phyloP scores from a whole-genome alignment of 2,329 filamentous ascomycete genomes.

The Herpomyces periplanetae region DNA sequence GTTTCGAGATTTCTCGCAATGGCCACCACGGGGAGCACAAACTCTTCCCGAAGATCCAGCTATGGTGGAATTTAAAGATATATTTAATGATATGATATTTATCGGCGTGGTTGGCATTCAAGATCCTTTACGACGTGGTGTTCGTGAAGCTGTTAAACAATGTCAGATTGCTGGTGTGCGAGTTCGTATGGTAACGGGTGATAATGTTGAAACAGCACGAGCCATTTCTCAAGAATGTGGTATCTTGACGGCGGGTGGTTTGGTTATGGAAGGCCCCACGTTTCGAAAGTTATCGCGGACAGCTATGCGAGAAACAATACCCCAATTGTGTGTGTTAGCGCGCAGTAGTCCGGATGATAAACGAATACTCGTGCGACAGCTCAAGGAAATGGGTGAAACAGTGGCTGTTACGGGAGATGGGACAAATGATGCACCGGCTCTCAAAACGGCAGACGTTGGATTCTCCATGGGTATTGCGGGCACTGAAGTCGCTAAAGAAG shows the following conservation, averaged over 20 bases:
- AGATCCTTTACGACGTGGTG: slow-evolving; percentile 26
- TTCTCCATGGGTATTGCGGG: slow-evolving; percentile 58
- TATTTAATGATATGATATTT: slow-evolving; percentile 33
- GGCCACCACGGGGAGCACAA: slow-evolving; percentile 28
- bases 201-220: slow-evolving; percentile 28
- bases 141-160: slow-evolving; percentile 22
- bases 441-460: slow-evolving; percentile 42
- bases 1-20: slow-evolving; percentile 41
- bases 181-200: slow-evolving; percentile 35
- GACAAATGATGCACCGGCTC: slow-evolving; percentile 42
- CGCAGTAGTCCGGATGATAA: slow-evolving; percentile 30
- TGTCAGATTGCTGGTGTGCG: slow-evolving; percentile 26
- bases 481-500: slow-evolving; percentile 50
- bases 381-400: slow-evolving; percentile 27
- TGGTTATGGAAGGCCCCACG: slow-evolving; percentile 25
- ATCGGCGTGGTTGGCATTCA: slow-evolving; percentile 32
- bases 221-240: slow-evolving; percentile 35
- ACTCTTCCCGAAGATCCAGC: slow-evolving; percentile 18
- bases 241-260: slow-evolving; percentile 20
- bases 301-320: slow-evolving; percentile 18
- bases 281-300: slow-evolving; percentile 20
- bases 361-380: slow-evolving; percentile 18
- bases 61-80: slow-evolving; percentile 21
- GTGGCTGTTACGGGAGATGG: slow-evolving; percentile 52
- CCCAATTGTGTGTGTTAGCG: slow-evolving; percentile 24